Base-by-base conservation (phyloP, 202 grass and related monocot species). In the Zoysia matrella region DNA sequence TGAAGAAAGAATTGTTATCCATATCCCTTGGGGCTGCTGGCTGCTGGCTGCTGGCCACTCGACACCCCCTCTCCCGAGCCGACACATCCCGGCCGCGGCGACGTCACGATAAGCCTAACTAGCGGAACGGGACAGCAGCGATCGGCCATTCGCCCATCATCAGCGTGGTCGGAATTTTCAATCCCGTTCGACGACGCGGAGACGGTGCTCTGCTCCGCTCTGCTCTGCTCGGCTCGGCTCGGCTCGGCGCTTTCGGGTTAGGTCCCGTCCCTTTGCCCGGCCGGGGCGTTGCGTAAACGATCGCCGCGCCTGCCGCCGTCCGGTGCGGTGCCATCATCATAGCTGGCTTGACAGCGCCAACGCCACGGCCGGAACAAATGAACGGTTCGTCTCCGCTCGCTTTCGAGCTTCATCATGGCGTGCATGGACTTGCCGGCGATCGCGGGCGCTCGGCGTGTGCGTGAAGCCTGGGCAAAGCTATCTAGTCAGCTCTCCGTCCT, bases 101-200 rank as follows among this genome's bases (percentile, higher is more conserved):
- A 51, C 68, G 47, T 71, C 68, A 40, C 39, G 14, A 63, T 52
- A 78, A 54, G 47, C 48, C 67, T 11, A 51, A 62, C 79, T 12
- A 52, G 16, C 11, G 42, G 22, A 22, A 22, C 22, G 22, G 22
- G 22, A 22, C 22, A 67, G 5, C 73, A 22, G 72, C 69, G 81
- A 65, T 69, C 60, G 22, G 22, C 22, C 22, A 22, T 22, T 22
- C 22, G 81, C 56, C 44, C 9, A 67, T 40, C 46, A 14, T 65
- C 30, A 1, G 47, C 49, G 30, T 52, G 78, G 67, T 74, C 73
- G 41, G 68, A 78, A 78, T 82, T 86, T 73, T 78, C 83, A 55
- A 82, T 67, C 62, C 13, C 22, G 22, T 22, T 22, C 22, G 22
- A 22, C 22, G 22, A 22, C 22, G 22, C 22, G 22, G 22, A 22